These are phyloP conservation scores for Penicillium olsonii DNA, from an alignment of 2,329 filamentous ascomycete genomes.

Conservation along the genomic window DNA sequence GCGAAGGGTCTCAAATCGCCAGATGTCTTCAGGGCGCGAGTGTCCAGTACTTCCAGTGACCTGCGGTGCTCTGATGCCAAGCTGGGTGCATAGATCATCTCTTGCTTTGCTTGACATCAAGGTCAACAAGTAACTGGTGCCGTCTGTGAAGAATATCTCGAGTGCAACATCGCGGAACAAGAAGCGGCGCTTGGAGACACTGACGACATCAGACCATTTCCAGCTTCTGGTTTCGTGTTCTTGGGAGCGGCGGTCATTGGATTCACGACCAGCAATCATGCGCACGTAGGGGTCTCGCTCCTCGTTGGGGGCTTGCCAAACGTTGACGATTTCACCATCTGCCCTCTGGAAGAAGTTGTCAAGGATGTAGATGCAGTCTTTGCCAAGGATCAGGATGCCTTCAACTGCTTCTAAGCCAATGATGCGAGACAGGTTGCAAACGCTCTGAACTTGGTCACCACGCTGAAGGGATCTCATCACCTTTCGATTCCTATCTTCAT, in stretches of 20 bases:
- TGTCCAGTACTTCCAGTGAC: slow-evolving; percentile 69
- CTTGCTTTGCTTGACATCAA: slow-evolving; percentile 71
- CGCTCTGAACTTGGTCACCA: slow-evolving; percentile 87
- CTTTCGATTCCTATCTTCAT: slow-evolving; percentile 97
- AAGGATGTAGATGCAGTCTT: slow-evolving; percentile 88
- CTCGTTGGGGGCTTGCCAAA: slow-evolving; percentile 87
- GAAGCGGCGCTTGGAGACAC: slow-evolving; percentile 92
- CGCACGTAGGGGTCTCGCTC: slow-evolving; percentile 95
- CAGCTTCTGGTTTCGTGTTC: slow-evolving; percentile 87
- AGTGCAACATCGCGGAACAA: slow-evolving; percentile 92
- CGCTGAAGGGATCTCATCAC: slow-evolving; percentile 92
- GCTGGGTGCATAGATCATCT: slow-evolving; percentile 77
- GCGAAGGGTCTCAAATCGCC: slow-evolving; percentile 84
- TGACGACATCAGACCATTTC: slow-evolving; percentile 93
- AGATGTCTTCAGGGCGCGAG: slow-evolving; percentile 80
- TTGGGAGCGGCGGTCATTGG: slow-evolving; percentile 57
- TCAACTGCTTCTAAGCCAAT: slow-evolving; percentile 92
- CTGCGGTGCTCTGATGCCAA: slow-evolving; percentile 78
- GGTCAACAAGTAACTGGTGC: slow-evolving; percentile 89
- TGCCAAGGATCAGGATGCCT: slow-evolving; percentile 88
- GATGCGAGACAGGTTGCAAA: slow-evolving; percentile 94
- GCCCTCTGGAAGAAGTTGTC: slow-evolving; percentile 95
- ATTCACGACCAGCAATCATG: slow-evolving; percentile 80
- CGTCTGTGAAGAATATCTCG: slow-evolving; percentile 97
- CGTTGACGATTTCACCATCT: slow-evolving; percentile 95